These are phyloP conservation scores for Suillus decipiens DNA, from an alignment of 768 basidiomycete genomes.

Conservation along the genomic window DNA sequence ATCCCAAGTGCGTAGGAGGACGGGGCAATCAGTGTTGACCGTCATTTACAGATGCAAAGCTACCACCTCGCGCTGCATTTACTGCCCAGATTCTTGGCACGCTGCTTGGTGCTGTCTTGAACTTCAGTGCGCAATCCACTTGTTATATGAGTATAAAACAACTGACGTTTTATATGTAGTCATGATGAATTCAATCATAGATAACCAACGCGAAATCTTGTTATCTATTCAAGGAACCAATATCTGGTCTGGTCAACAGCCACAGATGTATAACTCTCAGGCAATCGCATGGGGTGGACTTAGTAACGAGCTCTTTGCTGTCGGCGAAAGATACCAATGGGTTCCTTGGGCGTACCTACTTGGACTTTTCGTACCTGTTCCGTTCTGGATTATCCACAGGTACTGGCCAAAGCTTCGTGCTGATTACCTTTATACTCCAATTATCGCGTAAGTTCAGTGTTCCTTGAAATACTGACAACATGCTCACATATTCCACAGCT, in stretches of 20 bases:
- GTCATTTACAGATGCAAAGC: constrained; percentile 47
- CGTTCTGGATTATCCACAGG: constrained; percentile 51
- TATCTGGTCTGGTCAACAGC: constrained; percentile 58
- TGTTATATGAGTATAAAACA: constrained; percentile 12
- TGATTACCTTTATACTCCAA: constrained; percentile 50
- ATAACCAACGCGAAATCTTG: constrained; percentile 53
- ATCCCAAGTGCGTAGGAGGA: background rate
- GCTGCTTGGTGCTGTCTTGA: constrained; percentile 42
- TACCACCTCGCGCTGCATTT: constrained; percentile 69
- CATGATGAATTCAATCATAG: constrained; percentile 49
- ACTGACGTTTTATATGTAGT: constrained; percentile 41
- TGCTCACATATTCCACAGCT: constrained; percentile 17
- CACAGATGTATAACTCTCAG: constrained; percentile 55
- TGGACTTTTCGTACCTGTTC: constrained; percentile 52
- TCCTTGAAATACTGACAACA: background rate
- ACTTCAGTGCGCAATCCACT: constrained; percentile 29
- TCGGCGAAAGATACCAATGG: constrained; percentile 48
- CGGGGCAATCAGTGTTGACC: background rate
- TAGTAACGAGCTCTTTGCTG: constrained; percentile 44
- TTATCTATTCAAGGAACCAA: constrained; percentile 56
- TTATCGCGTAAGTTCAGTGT: constrained; percentile 38
- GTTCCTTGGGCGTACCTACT: constrained; percentile 49
- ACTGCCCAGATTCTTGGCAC: constrained; percentile 68
- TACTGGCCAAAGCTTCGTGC: constrained; percentile 46
- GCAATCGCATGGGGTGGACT: constrained; percentile 64